Evolutionary conservation across 2,329 filamentous ascomycete species (phyloP), one percentile per base, ranked within the genome.

Genomic region (Neofusicoccum parvum): DNA sequence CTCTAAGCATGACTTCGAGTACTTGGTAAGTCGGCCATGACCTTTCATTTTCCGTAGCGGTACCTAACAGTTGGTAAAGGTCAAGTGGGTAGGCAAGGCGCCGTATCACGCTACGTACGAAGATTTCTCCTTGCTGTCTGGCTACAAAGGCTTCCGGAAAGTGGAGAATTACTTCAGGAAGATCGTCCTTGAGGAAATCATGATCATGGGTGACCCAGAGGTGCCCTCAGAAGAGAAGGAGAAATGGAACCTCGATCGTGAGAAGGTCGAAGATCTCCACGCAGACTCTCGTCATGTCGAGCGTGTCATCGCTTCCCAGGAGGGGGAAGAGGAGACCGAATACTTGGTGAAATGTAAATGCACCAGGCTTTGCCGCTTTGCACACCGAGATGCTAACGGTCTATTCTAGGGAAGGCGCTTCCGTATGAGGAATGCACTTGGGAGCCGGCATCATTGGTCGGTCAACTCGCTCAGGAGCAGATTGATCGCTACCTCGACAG

Each of bases 51-150:
- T 11, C 10, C 36, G 9, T 46, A 17, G n/a, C 3, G 23, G 64
- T 37, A 68, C 74, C 66, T 75, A 67, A 43, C 4, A 36, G 1
- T 46, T 10, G 9, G 20, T 71, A 20, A 87, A 90, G 78, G 93
- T 99, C 79, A 99, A 99, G 81, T 99, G 96, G 95, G 92, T 97
- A 78, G 92, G 90, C 70, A 92, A 93, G 78, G 96, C 95, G 11
- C 93, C 99, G 76, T 89, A 96, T 71, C 95, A 99, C 80, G 92
- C 96, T 65, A 96, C 93, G 0, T 99, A 95, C 94, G 94, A 98
- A 78, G 89, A 88, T 0, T 89, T 90, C 66, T 88, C 92, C 64
- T 86, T 83, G 20, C 86, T 97, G 34, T 85, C 87, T 27, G 86
- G 88, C n/a, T 90, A 90, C 74, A 92, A 92, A 68, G 94, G 95